A percentile compares a stretch with the other conserved stretches of the same genome.
phyloP scores from a whole-genome alignment of 2,329 filamentous ascomycete genomes.

The Fusarium euwallaceae region DNA sequence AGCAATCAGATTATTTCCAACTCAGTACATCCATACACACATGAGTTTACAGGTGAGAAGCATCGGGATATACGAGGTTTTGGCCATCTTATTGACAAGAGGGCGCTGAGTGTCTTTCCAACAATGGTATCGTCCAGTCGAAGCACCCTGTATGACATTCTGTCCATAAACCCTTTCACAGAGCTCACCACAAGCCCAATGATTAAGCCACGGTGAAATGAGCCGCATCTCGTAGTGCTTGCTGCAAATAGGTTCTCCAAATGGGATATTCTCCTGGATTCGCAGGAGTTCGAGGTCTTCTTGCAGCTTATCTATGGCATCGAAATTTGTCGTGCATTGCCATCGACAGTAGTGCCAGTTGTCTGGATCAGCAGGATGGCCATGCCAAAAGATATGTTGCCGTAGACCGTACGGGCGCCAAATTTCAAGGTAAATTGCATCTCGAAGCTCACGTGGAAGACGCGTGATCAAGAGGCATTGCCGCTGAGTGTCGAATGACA shows the following conservation, averaged over 20 bases:
- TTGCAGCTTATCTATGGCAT: constrained; percentile 11
- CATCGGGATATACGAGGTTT: constrained; percentile 1
- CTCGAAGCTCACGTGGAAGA: constrained; percentile 27
- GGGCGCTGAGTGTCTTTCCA: not conserved
- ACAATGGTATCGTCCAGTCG: not conserved
- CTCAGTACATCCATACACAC: too few relatives aligned
- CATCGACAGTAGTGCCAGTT: constrained; percentile 26
- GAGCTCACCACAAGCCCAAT: constrained; percentile 6
- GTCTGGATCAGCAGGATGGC: not conserved
- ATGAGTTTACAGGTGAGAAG: not conserved
- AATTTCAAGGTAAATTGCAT: constrained; percentile 27
- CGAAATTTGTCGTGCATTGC: constrained; percentile 20
- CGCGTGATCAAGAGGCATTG: constrained; percentile 14
- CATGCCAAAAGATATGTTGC: constrained; percentile 28
- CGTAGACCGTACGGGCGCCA: constrained; percentile 22
- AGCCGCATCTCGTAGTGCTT: not conserved
- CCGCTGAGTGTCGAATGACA: constrained; percentile 4
- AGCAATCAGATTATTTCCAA: too few relatives aligned
- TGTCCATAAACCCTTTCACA: not conserved
- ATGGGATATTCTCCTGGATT: not conserved
- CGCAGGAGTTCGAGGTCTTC: constrained; percentile 1
- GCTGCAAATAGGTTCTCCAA: not conserved
- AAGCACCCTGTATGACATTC: not conserved
- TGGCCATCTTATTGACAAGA: not conserved
- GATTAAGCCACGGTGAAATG: constrained; percentile 8